phyloP scores from a whole-genome alignment of 768 basidiomycete genomes.

The Neoboletus brunneissimus region DNA sequence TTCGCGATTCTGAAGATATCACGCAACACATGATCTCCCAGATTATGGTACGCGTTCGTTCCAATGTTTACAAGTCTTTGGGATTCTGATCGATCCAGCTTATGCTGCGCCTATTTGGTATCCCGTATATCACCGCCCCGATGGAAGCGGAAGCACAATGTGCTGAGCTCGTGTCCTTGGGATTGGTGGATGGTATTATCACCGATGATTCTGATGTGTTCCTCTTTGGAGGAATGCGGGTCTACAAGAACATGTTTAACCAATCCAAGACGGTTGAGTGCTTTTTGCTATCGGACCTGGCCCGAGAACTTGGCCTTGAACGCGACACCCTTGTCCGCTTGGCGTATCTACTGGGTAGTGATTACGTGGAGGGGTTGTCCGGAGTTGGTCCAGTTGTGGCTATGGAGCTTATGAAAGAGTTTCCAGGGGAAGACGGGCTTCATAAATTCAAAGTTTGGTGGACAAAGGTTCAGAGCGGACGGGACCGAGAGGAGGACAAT shows the following conservation, averaged over 20 bases:
- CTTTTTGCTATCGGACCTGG: conserved; percentile 81
- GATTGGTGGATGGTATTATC: conserved; percentile 94
- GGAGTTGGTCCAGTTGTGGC: conserved; percentile 95
- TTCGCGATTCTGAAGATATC: conserved; percentile 93
- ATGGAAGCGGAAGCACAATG: conserved; percentile 99
- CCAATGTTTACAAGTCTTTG: conserved; percentile 1
- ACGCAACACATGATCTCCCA: conserved; percentile 94
- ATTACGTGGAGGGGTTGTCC: conserved; percentile 90
- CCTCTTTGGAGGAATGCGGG: conserved; percentile 91
- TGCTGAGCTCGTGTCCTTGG: conserved; percentile 80
- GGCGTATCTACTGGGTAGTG: conserved; percentile 93
- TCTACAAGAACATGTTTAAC: conserved; percentile 99
- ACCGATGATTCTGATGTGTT: conserved; percentile 99
- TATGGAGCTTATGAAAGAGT: conserved; percentile 93
- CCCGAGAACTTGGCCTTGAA: conserved; percentile 82
- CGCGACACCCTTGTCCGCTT: conserved; percentile 83
- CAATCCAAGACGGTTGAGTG: conserved; percentile 98
- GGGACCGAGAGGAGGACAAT: conserved; percentile 73
- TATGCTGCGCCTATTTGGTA: conserved; percentile 90
- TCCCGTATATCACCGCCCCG: conserved; percentile 97
- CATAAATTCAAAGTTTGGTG: conserved; percentile 93
- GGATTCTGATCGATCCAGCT: conserved; percentile 45
- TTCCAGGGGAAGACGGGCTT: conserved; percentile 81
- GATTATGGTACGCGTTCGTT: conserved; percentile 50
- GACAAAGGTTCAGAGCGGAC: conserved; percentile 86